Evolutionary conservation across 768 basidiomycete genomes (phyloP), one percentile per base, ranked within the genome.

Genomic region (Scleroderma bovista): DNA sequence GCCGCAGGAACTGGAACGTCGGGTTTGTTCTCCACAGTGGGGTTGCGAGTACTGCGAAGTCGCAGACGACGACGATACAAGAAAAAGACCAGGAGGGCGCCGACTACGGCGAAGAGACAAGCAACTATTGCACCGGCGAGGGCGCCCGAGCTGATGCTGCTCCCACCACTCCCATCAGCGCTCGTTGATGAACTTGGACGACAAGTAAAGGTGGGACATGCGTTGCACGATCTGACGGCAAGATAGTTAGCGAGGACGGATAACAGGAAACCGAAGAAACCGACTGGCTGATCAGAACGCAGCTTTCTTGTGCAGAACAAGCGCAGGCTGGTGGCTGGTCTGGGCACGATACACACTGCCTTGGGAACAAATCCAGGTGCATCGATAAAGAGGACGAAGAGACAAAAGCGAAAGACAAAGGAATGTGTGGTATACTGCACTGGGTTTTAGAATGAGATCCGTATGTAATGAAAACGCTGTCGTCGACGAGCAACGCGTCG

Each of bases 1-100:
- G 79, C 84, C 17, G 89, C 88, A 19, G 84, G 70, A 2, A 86
- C 88, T 33, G 87, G 88, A 17, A 79, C 66, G 58, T 91, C 88
- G 45, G 69, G 64, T 56, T 77, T 77, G 48, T 69, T 59, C 51
- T 80, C 78, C 29, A 57, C 62, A 15, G 51, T 60, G 19, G 61
- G 48, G 16, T 67, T 63, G 20, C 58, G 48, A 31, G 60, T 50
- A 48, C 65, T 71, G 53, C 72, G 72, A 15, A 75, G 63, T 47
- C 75, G 76, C 39, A 65, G 63, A 52, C 72, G 79, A 50, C 81
- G 79, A 48, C 86, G 81, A 63, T 86, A 86, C 68, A 80, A 80
- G 53, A 86, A 68, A 58, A 80, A 84, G 10, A 76, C 65, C 38
- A 67, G 64, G 33, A 82, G 55, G 12, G 73, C 75, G 36, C 79